phyloP scores from a whole-genome alignment of 805 yeast species.

The Cyberlindnera suaveolens region DNA sequence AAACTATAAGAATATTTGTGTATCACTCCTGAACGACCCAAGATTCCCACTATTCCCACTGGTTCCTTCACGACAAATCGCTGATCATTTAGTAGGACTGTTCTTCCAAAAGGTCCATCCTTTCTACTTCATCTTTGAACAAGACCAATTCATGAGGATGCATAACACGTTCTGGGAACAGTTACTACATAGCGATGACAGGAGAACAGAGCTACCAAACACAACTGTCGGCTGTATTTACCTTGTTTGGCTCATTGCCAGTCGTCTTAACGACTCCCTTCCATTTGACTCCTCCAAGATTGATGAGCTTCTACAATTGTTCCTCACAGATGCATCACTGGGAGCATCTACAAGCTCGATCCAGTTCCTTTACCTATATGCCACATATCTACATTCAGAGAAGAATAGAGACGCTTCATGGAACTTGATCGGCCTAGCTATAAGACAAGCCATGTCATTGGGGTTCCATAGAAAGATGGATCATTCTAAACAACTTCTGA shows the following conservation, averaged over 20 bases:
- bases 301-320: constrained; percentile 36
- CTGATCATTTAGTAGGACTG: constrained; percentile 29
- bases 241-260: constrained; percentile 33
- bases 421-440: constrained; percentile 40
- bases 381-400: constrained; percentile 37
- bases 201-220: constrained; percentile 5
- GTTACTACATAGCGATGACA: constrained; percentile 1
- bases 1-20: constrained; percentile 9
- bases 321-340: constrained; percentile 36
- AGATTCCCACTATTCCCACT: constrained; percentile 35
- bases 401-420: constrained; percentile 44
- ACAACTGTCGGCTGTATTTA: constrained; percentile 37
- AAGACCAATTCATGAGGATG: constrained; percentile 25
- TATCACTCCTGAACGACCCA: constrained; percentile 9
- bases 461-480: constrained; percentile 39
- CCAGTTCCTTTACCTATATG: constrained; percentile 34
- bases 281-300: constrained; percentile 20
- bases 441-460: constrained; percentile 41
- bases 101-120: constrained; percentile 41
- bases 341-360: constrained; percentile 41
- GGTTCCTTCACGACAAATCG: constrained; percentile 26
- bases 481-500: constrained; percentile 2
- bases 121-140: constrained; percentile 36
- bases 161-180: constrained; percentile 34
- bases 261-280: constrained; percentile 9